Base-by-base conservation (phyloP, 2,329 filamentous ascomycete species). In the Cercospora janseana region DNA sequence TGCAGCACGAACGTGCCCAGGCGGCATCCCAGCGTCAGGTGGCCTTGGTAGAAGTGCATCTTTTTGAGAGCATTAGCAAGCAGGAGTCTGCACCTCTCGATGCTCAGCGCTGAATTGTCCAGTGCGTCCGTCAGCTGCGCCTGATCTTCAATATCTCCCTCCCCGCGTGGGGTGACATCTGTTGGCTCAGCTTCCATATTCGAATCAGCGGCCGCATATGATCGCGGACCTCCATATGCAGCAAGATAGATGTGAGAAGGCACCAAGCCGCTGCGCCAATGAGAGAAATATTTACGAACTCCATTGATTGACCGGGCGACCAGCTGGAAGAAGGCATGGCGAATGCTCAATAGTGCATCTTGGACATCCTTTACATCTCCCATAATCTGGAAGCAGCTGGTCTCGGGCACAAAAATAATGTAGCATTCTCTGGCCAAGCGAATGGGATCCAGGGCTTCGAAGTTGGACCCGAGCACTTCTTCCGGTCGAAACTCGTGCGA, bases 401-500 rank as follows among this genome's bases (percentile, higher is more conserved):
- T 21, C 12, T 56, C 54, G 3, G 60, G 52, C 18, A 68, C 61
- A n/a, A 67, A 64, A 26, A 70, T 69, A n/a, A 78, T 63, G 51
- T 72, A 64, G 48, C 69, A 75, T 3, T 62, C 61, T 41, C 63
- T 68, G 18, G 66, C 66, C 26, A 64, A 63, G 4, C 76, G 70
- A 9, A 78, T 68, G 5, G 60, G 55, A 54, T 79, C 75, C 3
- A 79, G 64, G 4, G 65, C 66, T 56, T 77, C 73, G 6, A 70
- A 65, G 27, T 69, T 67, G 7, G 55, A 46, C 1, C 74, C 75
- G 9, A 78, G 63, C 8, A 69, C 61, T 8, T 72, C 65, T 9
- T 68, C 61, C 2, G 74, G 60, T 0, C 67, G 61, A 27, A 71
- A 69, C 4, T 76, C 72, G 24, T 71, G 63, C 1, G 60, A 54